These are phyloP conservation scores for Tarenaya hassleriana DNA, from an alignment of 345 rosid species.

Conservation along the genomic window DNA sequence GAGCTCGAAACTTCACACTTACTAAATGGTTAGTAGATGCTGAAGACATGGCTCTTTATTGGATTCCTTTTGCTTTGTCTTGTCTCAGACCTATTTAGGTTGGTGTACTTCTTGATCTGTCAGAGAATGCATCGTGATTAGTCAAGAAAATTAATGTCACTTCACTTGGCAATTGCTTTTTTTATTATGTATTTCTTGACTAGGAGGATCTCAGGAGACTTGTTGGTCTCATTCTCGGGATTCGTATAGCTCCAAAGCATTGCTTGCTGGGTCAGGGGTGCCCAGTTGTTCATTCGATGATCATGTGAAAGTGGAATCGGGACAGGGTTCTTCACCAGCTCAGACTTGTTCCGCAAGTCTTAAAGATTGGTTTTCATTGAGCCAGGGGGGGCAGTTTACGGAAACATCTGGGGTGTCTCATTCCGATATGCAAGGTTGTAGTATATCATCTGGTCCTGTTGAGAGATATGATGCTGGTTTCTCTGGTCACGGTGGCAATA, in stretches of 20 bases:
- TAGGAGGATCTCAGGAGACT: conserved; percentile 46
- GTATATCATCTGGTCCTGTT: conserved; percentile 38
- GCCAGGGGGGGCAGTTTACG: conserved; percentile 25
- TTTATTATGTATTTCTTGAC: conserved; percentile 20
- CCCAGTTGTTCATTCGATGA: conserved; percentile 27
- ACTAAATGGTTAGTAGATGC: conserved; percentile 34
- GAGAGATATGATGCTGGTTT: conserved; percentile 29
- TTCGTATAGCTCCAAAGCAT: conserved; percentile 18
- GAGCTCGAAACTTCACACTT: conserved; percentile 28
- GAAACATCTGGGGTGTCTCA: conserved; percentile 35
- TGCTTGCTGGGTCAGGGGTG: conserved; percentile 24
- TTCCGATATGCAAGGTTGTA: conserved; percentile 38
- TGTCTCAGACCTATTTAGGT: background rate
- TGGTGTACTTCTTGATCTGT: background rate
- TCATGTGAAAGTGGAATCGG: conserved; percentile 26
- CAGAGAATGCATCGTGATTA: background rate
- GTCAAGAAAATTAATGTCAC: too few relatives aligned
- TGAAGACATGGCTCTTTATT: background rate
- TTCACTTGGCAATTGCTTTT: background rate
- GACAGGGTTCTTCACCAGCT: conserved; percentile 30
- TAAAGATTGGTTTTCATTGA: conserved; percentile 30
- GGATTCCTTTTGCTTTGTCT: background rate
- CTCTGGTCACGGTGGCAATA: conserved; percentile 28
- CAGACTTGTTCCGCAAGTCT: conserved; percentile 39
- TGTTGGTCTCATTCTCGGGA: conserved; percentile 20